Evolutionary conservation across 208 protist genomes (phyloP).

Genomic region (Giardia duodenalis): DNA sequence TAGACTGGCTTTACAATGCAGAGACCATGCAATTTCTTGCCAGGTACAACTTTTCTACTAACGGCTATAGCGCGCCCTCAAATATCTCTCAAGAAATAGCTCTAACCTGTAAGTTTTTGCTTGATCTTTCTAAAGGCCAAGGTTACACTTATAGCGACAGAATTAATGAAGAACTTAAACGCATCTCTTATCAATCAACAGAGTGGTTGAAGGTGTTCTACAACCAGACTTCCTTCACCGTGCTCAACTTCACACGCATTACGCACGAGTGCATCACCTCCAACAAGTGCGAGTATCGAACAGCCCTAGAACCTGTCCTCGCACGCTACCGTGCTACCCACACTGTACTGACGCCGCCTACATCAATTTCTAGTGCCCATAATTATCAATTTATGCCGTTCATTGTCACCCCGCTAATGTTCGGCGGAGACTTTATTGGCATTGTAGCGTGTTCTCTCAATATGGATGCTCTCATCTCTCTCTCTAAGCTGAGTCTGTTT

Average conservation of each 20-base stretch:
- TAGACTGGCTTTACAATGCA: not conserved
- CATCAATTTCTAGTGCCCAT: not conserved
- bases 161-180: not conserved
- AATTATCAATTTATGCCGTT: not conserved
- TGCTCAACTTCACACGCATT: not conserved
- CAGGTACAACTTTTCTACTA: not conserved
- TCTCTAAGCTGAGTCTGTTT: not conserved
- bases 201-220: not conserved
- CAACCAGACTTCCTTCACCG: not conserved
- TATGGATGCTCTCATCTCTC: not conserved
- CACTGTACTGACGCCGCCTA: not conserved
- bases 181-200: not conserved
- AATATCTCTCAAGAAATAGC: no score
- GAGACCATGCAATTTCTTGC: not conserved
- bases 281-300: not conserved
- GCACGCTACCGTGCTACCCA: not conserved
- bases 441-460: not conserved
- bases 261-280: not conserved
- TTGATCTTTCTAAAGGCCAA: not conserved
- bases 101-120: no score
- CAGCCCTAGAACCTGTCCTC: not conserved
- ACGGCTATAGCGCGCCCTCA: not conserved
- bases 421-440: not conserved
- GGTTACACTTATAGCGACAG: not conserved
- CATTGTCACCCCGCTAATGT: not conserved